Evolutionary conservation across 73 alveolate genomes (phyloP).

Genomic region (Paraurostyla sp.): DNA sequence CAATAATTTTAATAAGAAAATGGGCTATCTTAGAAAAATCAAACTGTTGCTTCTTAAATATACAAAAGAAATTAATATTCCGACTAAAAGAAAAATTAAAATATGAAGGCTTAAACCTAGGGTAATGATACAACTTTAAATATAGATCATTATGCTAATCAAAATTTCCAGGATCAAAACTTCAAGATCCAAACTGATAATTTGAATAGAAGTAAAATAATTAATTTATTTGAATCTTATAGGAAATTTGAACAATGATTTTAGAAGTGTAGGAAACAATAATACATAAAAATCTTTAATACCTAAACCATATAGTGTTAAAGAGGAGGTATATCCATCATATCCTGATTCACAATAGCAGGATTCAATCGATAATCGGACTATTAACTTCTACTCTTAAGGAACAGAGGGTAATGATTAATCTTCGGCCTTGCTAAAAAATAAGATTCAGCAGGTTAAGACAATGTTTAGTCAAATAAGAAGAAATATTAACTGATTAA

Average conservation of each 20-base stretch:
- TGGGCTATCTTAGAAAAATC: too few relatives aligned
- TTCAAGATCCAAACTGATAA: too few relatives aligned
- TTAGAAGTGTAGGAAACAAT: background rate
- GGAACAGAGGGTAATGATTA: background rate
- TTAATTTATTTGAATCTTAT: too few relatives aligned
- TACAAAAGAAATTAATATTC: too few relatives aligned
- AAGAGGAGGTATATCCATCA: background rate
- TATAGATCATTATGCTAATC: too few relatives aligned
- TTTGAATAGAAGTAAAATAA: too few relatives aligned
- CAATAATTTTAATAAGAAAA: too few relatives aligned
- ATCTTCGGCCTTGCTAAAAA: background rate
- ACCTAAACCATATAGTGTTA: background rate
- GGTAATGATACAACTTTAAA: too few relatives aligned
- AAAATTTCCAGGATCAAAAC: too few relatives aligned
- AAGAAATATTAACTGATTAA: background rate
- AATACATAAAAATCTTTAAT: background rate
- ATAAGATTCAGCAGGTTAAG: conserved; percentile 12
- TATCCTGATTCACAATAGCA: background rate
- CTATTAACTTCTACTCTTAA: background rate
- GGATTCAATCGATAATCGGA: background rate
- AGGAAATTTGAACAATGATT: background rate
- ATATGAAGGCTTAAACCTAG: too few relatives aligned
- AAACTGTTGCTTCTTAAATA: too few relatives aligned
- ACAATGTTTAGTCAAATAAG: conserved; percentile 24
- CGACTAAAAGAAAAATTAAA: too few relatives aligned